phyloP scores from a whole-genome alignment of 2,329 filamentous ascomycete genomes.

The Xylariaceae sp. region DNA sequence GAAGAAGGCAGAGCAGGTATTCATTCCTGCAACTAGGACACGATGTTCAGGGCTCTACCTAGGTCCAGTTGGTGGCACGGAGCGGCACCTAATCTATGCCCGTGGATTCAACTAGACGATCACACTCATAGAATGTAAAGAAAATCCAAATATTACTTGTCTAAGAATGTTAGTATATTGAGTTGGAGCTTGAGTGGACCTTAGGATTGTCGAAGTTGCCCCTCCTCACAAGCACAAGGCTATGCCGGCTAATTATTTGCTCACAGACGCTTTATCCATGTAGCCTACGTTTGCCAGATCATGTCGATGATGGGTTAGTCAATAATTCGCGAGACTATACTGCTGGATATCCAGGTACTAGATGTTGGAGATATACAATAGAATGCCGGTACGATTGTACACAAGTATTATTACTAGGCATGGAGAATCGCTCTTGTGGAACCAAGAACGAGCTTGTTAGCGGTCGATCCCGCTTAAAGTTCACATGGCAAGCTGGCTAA shows the following conservation, averaged over 20 bases:
- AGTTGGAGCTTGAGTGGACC: neutral
- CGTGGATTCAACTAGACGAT: no score
- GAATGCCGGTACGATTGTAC: neutral
- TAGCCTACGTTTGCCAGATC: neutral
- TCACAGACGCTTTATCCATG: neutral
- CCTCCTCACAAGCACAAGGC: neutral
- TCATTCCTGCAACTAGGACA: no score
- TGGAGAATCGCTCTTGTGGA: neutral
- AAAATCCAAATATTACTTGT: no score
- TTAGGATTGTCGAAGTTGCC: neutral
- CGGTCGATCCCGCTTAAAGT: constrained; percentile 1
- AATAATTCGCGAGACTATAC: neutral
- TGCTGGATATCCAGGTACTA: neutral
- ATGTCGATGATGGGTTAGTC: neutral
- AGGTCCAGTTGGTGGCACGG: no score
- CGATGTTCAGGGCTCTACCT: no score
- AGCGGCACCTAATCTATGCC: no score
- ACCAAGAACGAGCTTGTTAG: neutral
- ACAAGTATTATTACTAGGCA: neutral
- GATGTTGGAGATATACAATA: neutral
- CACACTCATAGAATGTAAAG: no score
- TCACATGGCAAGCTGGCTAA: neutral
- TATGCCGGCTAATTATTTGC: neutral
- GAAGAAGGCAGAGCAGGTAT: no score
- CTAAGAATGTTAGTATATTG: no score